Evolutionary conservation across 768 basidiomycete genomes (phyloP).

Genomic region (Auriscalpium orientale): DNA sequence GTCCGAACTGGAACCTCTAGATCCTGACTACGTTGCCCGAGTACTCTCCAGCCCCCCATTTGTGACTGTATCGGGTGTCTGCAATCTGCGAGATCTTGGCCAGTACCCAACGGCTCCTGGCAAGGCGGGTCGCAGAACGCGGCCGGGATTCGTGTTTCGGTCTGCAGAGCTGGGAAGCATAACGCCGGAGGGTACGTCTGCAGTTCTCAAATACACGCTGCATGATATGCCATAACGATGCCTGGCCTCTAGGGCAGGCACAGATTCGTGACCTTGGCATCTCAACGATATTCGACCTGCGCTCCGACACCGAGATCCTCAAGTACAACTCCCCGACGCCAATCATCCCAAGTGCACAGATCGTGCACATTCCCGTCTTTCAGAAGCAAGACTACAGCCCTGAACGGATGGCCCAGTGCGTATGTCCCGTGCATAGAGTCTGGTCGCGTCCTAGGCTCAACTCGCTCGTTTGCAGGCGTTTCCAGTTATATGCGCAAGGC

Average conservation of each 20-base stretch:
- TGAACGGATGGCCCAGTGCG: constrained; percentile 77
- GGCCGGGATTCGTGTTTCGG: constrained; percentile 51
- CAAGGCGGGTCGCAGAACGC: constrained; percentile 42
- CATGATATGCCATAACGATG: neutral
- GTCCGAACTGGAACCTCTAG: constrained; percentile 50
- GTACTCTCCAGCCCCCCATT: constrained; percentile 66
- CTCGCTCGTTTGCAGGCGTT: constrained; percentile 36
- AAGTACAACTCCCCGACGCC: constrained; percentile 67
- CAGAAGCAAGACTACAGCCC: constrained; percentile 74
- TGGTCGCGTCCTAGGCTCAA: neutral
- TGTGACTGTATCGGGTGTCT: constrained; percentile 61
- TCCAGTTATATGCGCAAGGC: constrained; percentile 69
- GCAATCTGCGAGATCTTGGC: constrained; percentile 70
- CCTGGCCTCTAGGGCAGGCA: constrained; percentile 38
- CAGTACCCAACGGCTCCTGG: constrained; percentile 41
- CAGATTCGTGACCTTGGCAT: constrained; percentile 56
- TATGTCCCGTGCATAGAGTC: constrained; percentile 25
- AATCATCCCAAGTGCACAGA: constrained; percentile 51
- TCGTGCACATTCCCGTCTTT: constrained; percentile 57
- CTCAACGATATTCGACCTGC: constrained; percentile 63
- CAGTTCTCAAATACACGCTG: neutral
- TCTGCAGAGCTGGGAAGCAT: constrained; percentile 68
- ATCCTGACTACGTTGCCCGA: constrained; percentile 55
- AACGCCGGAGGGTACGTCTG: constrained; percentile 53
- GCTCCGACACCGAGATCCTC: constrained; percentile 72